phyloP scores from a whole-genome alignment of 2,329 filamentous ascomycete genomes.

The Aspergillus jensenii region DNA sequence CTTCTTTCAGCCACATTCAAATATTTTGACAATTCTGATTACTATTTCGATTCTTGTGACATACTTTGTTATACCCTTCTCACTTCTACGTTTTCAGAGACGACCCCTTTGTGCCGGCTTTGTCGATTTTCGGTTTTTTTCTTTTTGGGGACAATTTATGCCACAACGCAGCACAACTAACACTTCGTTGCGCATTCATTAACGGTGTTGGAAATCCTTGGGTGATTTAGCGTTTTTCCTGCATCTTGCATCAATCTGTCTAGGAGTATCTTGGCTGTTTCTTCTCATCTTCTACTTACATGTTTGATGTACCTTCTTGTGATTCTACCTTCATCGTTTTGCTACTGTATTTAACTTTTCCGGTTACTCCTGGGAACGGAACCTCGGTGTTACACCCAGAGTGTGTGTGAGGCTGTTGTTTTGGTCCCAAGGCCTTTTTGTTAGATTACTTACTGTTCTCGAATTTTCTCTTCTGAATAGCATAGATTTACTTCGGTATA shows the following conservation, averaged over 20 bases:
- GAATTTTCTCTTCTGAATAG: neutral
- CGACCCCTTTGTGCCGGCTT: constrained; percentile 4
- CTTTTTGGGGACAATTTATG: constrained; percentile 8
- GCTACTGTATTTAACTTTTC: neutral
- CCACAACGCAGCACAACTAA: constrained; percentile 8
- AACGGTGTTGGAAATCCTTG: constrained; percentile 17
- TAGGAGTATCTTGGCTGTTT: constrained; percentile 10
- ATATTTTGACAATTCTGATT: neutral
- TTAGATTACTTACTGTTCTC: neutral
- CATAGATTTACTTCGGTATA: neutral
- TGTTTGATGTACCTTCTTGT: constrained; percentile 1
- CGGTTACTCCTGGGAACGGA: neutral
- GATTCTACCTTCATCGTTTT: neutral
- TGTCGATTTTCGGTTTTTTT: constrained; percentile 6
- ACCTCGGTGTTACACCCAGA: neutral
- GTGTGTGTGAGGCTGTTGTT: neutral
- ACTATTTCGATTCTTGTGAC: constrained; percentile 15
- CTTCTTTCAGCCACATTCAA: neutral
- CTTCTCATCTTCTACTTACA: neutral
- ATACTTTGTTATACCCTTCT: constrained; percentile 21
- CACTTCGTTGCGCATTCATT: constrained; percentile 14
- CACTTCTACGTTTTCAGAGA: constrained; percentile 13
- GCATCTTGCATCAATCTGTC: constrained; percentile 12
- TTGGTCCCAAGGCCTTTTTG: neutral
- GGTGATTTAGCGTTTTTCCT: constrained; percentile 14